Conservation (phyloP, 1,139 yeast genomes). For the Hyphopichia khmerensis region DNA sequence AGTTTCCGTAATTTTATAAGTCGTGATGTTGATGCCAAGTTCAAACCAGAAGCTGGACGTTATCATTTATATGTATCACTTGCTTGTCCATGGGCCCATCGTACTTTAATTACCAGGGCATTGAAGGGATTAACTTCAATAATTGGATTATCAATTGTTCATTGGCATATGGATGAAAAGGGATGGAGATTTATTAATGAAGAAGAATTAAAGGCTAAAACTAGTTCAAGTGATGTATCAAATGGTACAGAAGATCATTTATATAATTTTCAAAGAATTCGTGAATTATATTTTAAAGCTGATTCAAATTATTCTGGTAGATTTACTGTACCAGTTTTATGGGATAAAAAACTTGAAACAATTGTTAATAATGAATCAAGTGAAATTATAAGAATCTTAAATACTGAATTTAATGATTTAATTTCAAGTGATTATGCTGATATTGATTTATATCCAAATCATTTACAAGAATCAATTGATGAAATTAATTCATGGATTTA, state of each 20-base stretch:
- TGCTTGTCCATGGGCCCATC: constrained; percentile 97
- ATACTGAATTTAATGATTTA: constrained; percentile 62
- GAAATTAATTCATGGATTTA: constrained; percentile 83
- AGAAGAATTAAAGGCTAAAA: constrained; percentile 21
- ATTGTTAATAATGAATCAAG: constrained; percentile 90
- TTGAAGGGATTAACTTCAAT: constrained; percentile 71
- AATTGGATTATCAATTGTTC: constrained; percentile 74
- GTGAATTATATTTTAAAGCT: constrained; percentile 73
- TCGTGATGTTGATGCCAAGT: constrained; percentile 55
- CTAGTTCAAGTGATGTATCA: constrained; percentile 34
- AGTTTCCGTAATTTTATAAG: constrained; percentile 60
- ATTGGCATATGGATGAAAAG: constrained; percentile 79
- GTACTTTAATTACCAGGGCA: constrained; percentile 73
- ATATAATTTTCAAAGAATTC: constrained; percentile 57
- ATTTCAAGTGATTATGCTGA: constrained; percentile 48
- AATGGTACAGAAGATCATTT: constrained; percentile 68
- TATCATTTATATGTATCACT: constrained; percentile 84
- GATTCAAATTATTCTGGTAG: constrained; percentile 76
- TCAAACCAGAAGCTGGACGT: constrained; percentile 73
- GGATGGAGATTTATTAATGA: constrained; percentile 78
- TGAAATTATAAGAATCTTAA: constrained; percentile 82
- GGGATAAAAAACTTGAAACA: constrained; percentile 81
- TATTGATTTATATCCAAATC: constrained; percentile 64
- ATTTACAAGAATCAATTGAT: constrained; percentile 58
- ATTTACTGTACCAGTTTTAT: constrained; percentile 87